phyloP scores from a whole-genome alignment of 2,329 filamentous ascomycete genomes.

The Pseudovirgaria hyperparasitica region DNA sequence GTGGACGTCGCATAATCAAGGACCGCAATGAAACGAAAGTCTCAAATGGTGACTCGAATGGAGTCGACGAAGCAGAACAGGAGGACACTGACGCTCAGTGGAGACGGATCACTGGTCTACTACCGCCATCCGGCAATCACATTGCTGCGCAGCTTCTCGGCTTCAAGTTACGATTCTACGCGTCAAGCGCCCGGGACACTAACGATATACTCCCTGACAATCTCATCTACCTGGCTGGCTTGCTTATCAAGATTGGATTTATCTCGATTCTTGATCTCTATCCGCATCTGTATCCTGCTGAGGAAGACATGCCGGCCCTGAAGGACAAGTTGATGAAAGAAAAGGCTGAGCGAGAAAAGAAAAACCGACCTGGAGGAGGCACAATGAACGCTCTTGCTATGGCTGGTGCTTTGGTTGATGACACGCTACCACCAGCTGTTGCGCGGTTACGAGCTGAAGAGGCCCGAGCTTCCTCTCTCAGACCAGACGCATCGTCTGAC shows the following conservation, averaged over 20 bases:
- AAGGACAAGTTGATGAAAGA: slow-evolving; percentile 59
- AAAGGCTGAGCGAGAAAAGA: slow-evolving; percentile 52
- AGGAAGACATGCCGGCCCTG: slow-evolving; percentile 68
- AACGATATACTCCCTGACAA: slow-evolving; percentile 78
- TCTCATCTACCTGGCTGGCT: slow-evolving; percentile 77
- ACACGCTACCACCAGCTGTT: slow-evolving; percentile 44
- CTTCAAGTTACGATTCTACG: slow-evolving; percentile 95
- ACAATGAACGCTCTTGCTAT: slow-evolving; percentile 72
- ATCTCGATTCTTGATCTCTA: slow-evolving; percentile 86
- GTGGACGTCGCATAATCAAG: slow-evolving; percentile 54
- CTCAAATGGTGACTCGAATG: not conserved
- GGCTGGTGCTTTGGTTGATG: slow-evolving; percentile 78
- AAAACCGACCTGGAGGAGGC: slow-evolving; percentile 54
- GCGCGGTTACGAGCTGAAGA: slow-evolving; percentile 40
- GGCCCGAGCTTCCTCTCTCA: slow-evolving; percentile 29
- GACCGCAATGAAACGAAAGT: slow-evolving; percentile 27
- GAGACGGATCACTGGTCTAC: slow-evolving; percentile 48
- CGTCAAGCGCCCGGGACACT: slow-evolving; percentile 61
- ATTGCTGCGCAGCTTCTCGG: slow-evolving; percentile 90
- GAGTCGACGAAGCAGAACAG: slow-evolving; percentile 18
- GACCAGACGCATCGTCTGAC: slow-evolving; percentile 31
- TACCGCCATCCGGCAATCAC: slow-evolving; percentile 75
- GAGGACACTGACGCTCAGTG: not conserved
- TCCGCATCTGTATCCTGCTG: slow-evolving; percentile 76
- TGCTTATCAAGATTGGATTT: slow-evolving; percentile 95